Base-by-base conservation (phyloP, 805 yeast genomes). In the Scheffersomyces amazonensis region DNA sequence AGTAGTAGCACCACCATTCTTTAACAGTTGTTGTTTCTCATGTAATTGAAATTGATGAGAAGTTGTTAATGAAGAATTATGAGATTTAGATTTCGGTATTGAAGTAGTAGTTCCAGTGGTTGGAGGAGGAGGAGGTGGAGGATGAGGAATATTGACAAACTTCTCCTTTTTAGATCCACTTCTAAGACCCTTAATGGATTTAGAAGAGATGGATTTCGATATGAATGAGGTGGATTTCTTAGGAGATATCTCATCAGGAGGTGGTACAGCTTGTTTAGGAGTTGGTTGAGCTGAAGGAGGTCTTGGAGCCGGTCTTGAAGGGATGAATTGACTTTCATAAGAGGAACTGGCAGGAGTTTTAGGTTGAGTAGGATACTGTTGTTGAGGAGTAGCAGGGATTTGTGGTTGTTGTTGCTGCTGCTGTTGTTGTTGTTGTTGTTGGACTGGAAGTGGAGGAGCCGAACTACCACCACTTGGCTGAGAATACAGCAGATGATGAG, bases 261-360 rank as follows among this genome's bases (percentile, higher is more conserved):
- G 35, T 24, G 40, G 27, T 2, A 35, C 19, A 21, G 41, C 34
- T 6, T 29, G 29, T 8, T 18, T 36, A 16, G 11, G 46, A 36
- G 4, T 39, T 20, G n/a, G 25, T 24, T 2, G 29, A 10, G 30
- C 16, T 5, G 62, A 48, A 4, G 73, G 74, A 1, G 86, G 85
- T 48, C 73, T 76, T 22, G 87, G 87, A 0, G 87, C 84, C 0
- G 87, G 86, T 44, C 87, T 66, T 37, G 78, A 73, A 3, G 86
- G 87, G 36, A 80, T 79, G 44, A 73, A 80, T 49, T 71, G 80
- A 19, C 48, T 53, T 38, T 64, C 76, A 46, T 43, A 56, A 27
- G 42, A 54, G 12, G 34, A 16, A 22, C 49, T 48, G 16, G 48
- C 48, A 18, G 62, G 64, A 7, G 66, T 39, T 49, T 57, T 48